These are phyloP conservation scores for Emydomyces testavorans DNA, from an alignment of 2,329 filamentous ascomycete species.

Conservation along the genomic window DNA sequence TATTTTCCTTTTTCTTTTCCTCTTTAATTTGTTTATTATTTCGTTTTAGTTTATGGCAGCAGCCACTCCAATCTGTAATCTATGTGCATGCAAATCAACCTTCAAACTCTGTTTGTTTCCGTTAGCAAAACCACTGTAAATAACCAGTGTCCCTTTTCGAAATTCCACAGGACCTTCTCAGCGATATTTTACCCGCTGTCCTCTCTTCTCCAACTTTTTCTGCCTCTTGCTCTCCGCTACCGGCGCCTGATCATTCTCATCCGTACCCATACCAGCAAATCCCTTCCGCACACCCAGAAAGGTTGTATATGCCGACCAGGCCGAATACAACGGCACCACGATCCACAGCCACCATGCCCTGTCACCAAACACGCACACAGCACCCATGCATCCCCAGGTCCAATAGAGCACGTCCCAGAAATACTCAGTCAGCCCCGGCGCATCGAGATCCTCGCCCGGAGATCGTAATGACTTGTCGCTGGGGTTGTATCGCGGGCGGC, in stretches of 20 bases:
- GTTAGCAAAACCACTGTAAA: too few relatives aligned
- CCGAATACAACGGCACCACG: slow-evolving; percentile 39
- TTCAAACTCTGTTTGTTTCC: too few relatives aligned
- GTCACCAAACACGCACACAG: slow-evolving; percentile 71
- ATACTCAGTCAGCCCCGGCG: slow-evolving; percentile 84
- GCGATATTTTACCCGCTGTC: slow-evolving; percentile 35
- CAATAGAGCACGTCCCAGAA: slow-evolving; percentile 97
- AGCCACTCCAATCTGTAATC: too few relatives aligned
- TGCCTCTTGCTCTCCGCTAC: slow-evolving; percentile 40
- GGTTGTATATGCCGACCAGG: slow-evolving; percentile 37
- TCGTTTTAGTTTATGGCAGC: background rate
- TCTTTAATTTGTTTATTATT: background rate
- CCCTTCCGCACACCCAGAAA: slow-evolving; percentile 37
- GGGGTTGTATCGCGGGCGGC: slow-evolving; percentile 61
- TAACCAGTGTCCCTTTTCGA: too few relatives aligned
- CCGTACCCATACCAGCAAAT: slow-evolving; percentile 24
- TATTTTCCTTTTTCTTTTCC: background rate
- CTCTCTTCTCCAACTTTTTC: slow-evolving; percentile 44
- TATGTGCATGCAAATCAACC: too few relatives aligned
- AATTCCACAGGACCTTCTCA: slow-evolving; percentile 18
- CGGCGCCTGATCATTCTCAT: slow-evolving; percentile 28
- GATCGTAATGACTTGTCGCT: slow-evolving; percentile 55
- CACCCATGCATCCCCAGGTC: slow-evolving; percentile 65
- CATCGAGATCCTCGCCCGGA: slow-evolving; percentile 77
- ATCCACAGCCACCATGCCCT: slow-evolving; percentile 59